A percentile compares a stretch with the other conserved stretches of the same genome.
These are phyloP conservation scores for Malus hybrid DNA, from an alignment of 331 rosid species.

Conservation along the genomic window DNA sequence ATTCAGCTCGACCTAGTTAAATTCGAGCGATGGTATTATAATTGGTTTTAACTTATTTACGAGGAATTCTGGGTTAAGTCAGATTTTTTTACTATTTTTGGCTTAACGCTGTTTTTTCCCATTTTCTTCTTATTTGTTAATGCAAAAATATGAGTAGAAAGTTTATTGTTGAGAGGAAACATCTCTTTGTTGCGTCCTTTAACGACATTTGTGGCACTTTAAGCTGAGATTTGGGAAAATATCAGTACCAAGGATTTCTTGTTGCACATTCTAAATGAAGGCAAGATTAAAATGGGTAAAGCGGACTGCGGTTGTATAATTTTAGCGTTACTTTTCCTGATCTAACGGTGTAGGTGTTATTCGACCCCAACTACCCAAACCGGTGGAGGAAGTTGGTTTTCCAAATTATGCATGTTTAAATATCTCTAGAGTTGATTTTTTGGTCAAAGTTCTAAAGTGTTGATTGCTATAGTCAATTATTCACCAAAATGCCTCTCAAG, in stretches of 20 bases:
- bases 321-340: slow-evolving; percentile 23
- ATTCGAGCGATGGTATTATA: background rate
- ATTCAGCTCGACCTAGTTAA: background rate
- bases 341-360: slow-evolving; percentile 13
- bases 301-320: slow-evolving; percentile 8
- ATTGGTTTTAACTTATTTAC: background rate
- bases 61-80: background rate
- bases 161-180: no score
- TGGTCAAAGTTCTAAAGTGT: background rate
- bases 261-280: slow-evolving; percentile 34
- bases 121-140: background rate
- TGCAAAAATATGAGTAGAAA: background rate
- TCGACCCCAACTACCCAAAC: slow-evolving; percentile 14
- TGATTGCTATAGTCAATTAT: slow-evolving; percentile 6
- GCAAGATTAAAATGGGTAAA: slow-evolving; percentile 31
- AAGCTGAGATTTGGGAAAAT: no score
- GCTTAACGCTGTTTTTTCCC: background rate
- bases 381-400: slow-evolving; percentile 22
- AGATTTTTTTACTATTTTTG: slow-evolving; percentile 4
- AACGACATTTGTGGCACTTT: no score
- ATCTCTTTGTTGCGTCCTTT: no score
- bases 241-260: slow-evolving; percentile 1
- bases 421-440: slow-evolving; percentile 6
- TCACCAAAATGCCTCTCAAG: slow-evolving; percentile 25
- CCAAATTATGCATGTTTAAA: slow-evolving; percentile 7